Evolutionary conservation across 2,329 filamentous ascomycete species (phyloP).

Genomic region (Botrytis pseudocinerea): DNA sequence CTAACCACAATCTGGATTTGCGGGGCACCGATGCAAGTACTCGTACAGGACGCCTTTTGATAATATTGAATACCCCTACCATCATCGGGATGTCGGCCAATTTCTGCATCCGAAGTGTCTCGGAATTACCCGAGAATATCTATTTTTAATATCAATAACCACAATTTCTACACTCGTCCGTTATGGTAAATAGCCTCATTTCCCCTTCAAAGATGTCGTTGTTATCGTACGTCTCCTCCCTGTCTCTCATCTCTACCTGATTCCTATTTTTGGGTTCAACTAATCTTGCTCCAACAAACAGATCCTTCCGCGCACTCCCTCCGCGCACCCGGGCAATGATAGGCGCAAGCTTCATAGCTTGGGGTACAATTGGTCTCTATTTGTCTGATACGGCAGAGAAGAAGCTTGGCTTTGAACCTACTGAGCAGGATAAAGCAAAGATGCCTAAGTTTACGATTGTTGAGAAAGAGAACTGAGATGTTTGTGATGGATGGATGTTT

Average conservation of each 20-base stretch:
- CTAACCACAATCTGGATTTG: background rate
- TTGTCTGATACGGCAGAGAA: conserved; percentile 72
- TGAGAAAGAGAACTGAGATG: conserved; percentile 46
- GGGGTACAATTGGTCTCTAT: conserved; percentile 73
- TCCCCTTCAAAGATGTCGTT: conserved; percentile 7
- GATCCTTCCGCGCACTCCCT: conserved; percentile 65
- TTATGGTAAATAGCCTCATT: background rate
- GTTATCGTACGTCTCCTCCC: background rate
- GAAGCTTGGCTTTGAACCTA: conserved; percentile 69
- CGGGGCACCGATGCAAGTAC: background rate
- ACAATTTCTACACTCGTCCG: background rate
- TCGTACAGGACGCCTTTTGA: background rate
- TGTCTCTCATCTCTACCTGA: no score
- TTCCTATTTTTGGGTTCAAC: background rate
- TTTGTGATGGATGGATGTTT: background rate
- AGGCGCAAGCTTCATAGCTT: conserved; percentile 73
- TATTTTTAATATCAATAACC: background rate
- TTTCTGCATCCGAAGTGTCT: background rate
- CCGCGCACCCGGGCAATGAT: conserved; percentile 70
- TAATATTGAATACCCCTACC: background rate
- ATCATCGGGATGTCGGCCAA: background rate
- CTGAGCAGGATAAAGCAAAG: conserved; percentile 69
- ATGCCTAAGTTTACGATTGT: conserved; percentile 66
- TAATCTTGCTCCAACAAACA: conserved; percentile 17
- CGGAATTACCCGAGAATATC: background rate